phyloP scores from a whole-genome alignment of 192 early-diverging fungal genomes.

The Backusella sp. region DNA sequence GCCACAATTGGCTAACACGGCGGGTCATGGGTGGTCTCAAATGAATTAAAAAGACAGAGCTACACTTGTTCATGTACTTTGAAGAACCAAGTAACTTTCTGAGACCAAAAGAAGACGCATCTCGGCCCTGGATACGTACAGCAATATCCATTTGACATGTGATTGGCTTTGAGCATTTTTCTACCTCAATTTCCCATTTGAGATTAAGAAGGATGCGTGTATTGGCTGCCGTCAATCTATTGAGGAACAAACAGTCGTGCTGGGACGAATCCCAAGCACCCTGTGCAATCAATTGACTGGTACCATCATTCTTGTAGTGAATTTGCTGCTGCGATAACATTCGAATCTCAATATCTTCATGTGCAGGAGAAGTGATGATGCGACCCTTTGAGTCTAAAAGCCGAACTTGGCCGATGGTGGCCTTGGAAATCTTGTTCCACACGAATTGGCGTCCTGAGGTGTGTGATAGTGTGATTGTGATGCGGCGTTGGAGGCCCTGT shows the following conservation, averaged over 20 bases:
- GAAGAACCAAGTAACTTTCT: constrained; percentile 41
- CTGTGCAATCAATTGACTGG: constrained; percentile 52
- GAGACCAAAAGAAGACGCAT: constrained; percentile 42
- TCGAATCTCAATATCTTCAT: constrained; percentile 50
- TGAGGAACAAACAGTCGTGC: constrained; percentile 63
- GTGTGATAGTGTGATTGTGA: constrained; percentile 64
- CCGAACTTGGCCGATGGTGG: constrained; percentile 47
- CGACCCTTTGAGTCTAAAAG: constrained; percentile 60
- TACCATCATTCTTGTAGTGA: constrained; percentile 57
- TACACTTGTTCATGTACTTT: constrained; percentile 39
- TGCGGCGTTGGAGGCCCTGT: constrained; percentile 75
- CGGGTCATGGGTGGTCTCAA: constrained; percentile 55
- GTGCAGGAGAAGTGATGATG: constrained; percentile 43
- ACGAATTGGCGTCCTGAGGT: constrained; percentile 63
- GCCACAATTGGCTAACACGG: constrained; percentile 63
- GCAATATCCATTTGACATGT: constrained; percentile 58
- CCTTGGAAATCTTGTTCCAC: constrained; percentile 45
- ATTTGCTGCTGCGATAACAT: constrained; percentile 47
- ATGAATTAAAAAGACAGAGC: constrained; percentile 60
- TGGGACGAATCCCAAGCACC: constrained; percentile 79
- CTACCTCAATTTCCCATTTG: constrained; percentile 54
- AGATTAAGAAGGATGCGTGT: constrained; percentile 59
- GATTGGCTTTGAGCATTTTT: constrained; percentile 56
- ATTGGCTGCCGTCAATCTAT: constrained; percentile 57
- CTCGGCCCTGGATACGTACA: constrained; percentile 59